These are phyloP conservation scores for Cicer cuneatum DNA, from an alignment of 306 rosid species.

Conservation along the genomic window DNA sequence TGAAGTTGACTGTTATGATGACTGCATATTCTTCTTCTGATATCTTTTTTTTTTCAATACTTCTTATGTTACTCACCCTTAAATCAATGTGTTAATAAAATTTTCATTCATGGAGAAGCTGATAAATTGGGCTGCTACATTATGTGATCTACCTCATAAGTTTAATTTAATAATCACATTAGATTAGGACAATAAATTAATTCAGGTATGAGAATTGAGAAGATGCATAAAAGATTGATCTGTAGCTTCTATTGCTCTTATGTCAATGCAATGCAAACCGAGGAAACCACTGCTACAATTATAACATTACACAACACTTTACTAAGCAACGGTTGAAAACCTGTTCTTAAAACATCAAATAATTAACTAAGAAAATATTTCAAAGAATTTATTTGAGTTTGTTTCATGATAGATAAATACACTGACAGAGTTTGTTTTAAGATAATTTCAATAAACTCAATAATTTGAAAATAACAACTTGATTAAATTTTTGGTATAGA, in stretches of 20 bases:
- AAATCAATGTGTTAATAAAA: not conserved
- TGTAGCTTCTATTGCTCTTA: no score
- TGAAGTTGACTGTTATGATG: not conserved
- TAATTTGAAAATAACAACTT: not conserved
- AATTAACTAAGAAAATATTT: no score
- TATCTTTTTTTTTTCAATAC: not conserved
- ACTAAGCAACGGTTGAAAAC: no score
- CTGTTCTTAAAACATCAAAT: no score
- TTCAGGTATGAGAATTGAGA: not conserved
- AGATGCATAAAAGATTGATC: not conserved
- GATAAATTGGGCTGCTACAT: not conserved
- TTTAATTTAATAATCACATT: not conserved
- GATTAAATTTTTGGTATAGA: not conserved
- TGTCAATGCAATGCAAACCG: no score
- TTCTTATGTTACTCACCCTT: slow-evolving; percentile 2
- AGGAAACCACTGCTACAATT: no score
- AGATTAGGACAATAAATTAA: not conserved
- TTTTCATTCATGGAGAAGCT: slow-evolving; percentile 6
- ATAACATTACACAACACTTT: no score
- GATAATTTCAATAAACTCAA: not conserved
- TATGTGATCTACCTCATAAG: slow-evolving; percentile 1
- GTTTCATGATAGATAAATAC: no score
- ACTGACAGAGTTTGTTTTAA: no score
- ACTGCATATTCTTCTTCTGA: slow-evolving; percentile 25
- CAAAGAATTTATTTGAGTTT: no score